Percentiles rank a stretch among this genome's conserved stretches.
Evolutionary conservation across 257 asterid species (phyloP).

Genomic region (Solanum rostratum): DNA sequence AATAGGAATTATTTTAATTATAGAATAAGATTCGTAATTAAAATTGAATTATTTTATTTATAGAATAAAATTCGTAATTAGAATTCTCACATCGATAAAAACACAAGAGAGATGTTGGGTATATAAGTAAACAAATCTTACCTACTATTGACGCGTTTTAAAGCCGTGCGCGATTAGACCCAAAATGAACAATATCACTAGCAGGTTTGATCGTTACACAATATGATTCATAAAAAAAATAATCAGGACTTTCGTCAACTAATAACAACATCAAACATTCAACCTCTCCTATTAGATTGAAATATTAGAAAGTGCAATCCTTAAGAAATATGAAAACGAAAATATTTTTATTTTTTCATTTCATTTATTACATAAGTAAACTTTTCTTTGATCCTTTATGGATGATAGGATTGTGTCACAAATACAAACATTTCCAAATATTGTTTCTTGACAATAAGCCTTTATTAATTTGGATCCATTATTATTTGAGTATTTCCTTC

Average conservation of each 20-base stretch:
- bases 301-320: not conserved
- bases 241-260: not conserved
- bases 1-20: too few relatives aligned
- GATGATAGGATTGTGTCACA: not conserved
- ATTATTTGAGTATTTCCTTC: not conserved
- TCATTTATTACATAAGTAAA: not conserved
- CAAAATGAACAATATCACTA: too few relatives aligned
- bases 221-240: too few relatives aligned
- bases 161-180: too few relatives aligned
- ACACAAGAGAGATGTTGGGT: too few relatives aligned
- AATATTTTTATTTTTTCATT: not conserved
- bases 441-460: not conserved
- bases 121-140: too few relatives aligned
- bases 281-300: not conserved
- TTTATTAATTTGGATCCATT: not conserved
- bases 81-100: too few relatives aligned
- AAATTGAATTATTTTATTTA: too few relatives aligned
- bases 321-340: not conserved
- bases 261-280: not conserved
- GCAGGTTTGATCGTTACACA: too few relatives aligned
- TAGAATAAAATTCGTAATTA: too few relatives aligned
- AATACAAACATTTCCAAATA: not conserved
- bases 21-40: too few relatives aligned
- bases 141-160: too few relatives aligned
- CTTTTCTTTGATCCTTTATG: not conserved